These are phyloP conservation scores for Pythium phragmitis DNA, from an alignment of 352 stramenopile genomes.

Conservation along the genomic window DNA sequence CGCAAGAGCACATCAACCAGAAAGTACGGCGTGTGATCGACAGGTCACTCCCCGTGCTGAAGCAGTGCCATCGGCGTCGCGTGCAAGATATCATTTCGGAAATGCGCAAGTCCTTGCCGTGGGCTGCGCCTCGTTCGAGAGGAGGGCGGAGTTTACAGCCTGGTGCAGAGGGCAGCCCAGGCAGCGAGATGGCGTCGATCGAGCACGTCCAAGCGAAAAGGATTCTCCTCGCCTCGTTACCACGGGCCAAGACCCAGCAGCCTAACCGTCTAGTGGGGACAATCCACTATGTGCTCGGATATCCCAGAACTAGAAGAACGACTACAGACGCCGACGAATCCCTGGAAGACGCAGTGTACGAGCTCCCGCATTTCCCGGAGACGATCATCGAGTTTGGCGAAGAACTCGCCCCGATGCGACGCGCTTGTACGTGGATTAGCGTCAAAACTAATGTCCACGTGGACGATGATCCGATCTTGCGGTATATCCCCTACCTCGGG, in stretches of 20 bases:
- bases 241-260: background rate
- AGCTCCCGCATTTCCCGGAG: slow-evolving; percentile 38
- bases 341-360: slow-evolving; percentile 10
- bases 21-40: slow-evolving; percentile 35
- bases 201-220: slow-evolving; percentile 20
- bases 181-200: slow-evolving; percentile 18
- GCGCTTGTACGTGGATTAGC: slow-evolving; percentile 63
- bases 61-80: slow-evolving; percentile 43
- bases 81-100: slow-evolving; percentile 35
- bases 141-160: background rate
- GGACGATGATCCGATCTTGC: slow-evolving; percentile 83
- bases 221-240: slow-evolving; percentile 5
- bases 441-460: slow-evolving; percentile 72
- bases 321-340: background rate
- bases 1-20: slow-evolving; percentile 33
- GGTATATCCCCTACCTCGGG: slow-evolving; percentile 89
- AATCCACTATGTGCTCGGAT: slow-evolving; percentile 25
- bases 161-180: background rate
- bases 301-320: background rate
- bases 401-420: slow-evolving; percentile 45
- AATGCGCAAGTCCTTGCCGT: slow-evolving; percentile 35
- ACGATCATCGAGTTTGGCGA: slow-evolving; percentile 51
- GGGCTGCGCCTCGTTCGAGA: background rate
- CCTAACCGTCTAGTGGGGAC: slow-evolving; percentile 18
- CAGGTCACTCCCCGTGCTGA: slow-evolving; percentile 31